phyloP scores from a whole-genome alignment of 2,329 filamentous ascomycete species.

The Diaporthe sp. region DNA sequence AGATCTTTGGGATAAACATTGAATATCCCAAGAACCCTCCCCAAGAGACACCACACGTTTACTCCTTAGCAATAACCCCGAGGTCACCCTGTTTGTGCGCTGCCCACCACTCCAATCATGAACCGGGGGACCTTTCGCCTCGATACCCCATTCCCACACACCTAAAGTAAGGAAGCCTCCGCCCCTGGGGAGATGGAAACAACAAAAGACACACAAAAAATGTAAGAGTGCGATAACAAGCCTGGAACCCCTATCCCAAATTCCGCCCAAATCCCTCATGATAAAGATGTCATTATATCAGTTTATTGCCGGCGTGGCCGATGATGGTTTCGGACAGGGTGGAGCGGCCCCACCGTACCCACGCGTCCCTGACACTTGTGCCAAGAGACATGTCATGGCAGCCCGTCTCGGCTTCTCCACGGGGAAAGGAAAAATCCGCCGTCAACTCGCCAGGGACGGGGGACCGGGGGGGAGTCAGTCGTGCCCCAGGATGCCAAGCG shows the following conservation, averaged over 20 bases:
- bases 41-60: background rate
- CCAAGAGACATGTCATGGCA: constrained; percentile 25
- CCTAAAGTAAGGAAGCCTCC: background rate
- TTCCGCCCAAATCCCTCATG: constrained; percentile 13
- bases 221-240: background rate
- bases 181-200: background rate
- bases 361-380: constrained; percentile 28
- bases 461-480: background rate
- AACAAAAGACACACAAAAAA: background rate
- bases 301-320: constrained; percentile 17
- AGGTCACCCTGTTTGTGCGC: background rate
- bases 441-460: background rate
- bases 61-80: constrained; percentile 7
- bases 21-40: background rate
- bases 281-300: constrained; percentile 32
- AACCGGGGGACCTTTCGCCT: background rate
- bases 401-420: constrained; percentile 23
- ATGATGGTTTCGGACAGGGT: constrained; percentile 25
- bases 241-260: constrained; percentile 15
- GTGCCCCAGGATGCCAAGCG: background rate
- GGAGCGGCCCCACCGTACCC: constrained; percentile 25
- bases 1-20: background rate
- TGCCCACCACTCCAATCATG: background rate
- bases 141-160: background rate
- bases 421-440: background rate